phyloP scores from a whole-genome alignment of 2,329 filamentous ascomycete species.

The Aspergillus terreus region DNA sequence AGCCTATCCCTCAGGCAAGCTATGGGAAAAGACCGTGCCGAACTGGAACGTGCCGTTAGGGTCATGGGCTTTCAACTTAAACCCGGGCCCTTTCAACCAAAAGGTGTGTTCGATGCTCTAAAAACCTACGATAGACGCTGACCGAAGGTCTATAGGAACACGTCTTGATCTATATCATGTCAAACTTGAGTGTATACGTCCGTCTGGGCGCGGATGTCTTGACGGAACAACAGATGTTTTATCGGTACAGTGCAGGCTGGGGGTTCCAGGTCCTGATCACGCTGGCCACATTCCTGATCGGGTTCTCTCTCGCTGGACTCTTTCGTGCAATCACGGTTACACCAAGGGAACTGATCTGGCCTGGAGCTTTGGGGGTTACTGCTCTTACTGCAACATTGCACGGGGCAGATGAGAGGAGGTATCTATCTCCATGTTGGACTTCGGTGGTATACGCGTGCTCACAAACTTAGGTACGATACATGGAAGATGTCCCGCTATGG shows the following conservation, averaged over 20 bases:
- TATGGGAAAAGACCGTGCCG: constrained; percentile 24
- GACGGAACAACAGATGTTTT: constrained; percentile 27
- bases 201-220: constrained; percentile 24
- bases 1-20: constrained; percentile 17
- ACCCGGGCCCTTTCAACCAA: constrained; percentile 29
- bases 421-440: too few species aligned
- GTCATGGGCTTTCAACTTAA: constrained; percentile 16
- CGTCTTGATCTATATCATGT: constrained; percentile 26
- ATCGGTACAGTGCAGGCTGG: constrained; percentile 23
- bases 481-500: constrained; percentile 35
- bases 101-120: constrained; percentile 16
- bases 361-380: constrained; percentile 50
- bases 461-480: constrained; percentile 29
- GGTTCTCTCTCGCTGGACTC: constrained; percentile 56
- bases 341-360: constrained; percentile 61
- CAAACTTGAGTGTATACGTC: constrained; percentile 26
- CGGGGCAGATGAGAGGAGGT: constrained; percentile 11
- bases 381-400: constrained; percentile 69
- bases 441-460: too few species aligned
- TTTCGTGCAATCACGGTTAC: constrained; percentile 55
- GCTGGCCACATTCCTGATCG: constrained; percentile 64
- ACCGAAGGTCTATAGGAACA: constrained; percentile 18
- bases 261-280: constrained; percentile 45
- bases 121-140: background rate
- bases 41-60: constrained; percentile 17